Conservation (phyloP, 257 asterid species). For the Scutellaria minor region DNA sequence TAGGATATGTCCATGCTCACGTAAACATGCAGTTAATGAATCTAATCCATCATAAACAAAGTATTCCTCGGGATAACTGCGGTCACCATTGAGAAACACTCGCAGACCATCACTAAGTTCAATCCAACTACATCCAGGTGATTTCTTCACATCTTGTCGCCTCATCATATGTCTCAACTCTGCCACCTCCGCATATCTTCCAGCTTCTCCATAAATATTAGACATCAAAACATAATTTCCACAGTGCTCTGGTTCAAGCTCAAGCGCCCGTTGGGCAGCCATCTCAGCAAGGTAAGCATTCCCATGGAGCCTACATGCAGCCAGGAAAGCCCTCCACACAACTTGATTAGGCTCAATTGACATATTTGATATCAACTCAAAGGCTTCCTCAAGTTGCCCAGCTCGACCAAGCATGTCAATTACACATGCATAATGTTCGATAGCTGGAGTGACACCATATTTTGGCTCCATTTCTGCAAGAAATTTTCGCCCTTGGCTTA, state of each 20-base stretch:
- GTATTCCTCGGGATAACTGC: slow-evolving; percentile 55
- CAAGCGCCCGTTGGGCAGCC: slow-evolving; percentile 59
- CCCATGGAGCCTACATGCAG: slow-evolving; percentile 80
- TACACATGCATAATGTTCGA: slow-evolving; percentile 79
- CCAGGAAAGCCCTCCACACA: slow-evolving; percentile 79
- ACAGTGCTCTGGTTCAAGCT: slow-evolving; percentile 74
- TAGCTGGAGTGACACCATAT: slow-evolving; percentile 60
- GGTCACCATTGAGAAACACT: slow-evolving; percentile 64
- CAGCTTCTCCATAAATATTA: slow-evolving; percentile 75
- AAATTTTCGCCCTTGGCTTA: slow-evolving; percentile 58
- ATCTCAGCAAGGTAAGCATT: slow-evolving; percentile 64
- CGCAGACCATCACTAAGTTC: slow-evolving; percentile 69
- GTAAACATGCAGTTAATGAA: slow-evolving; percentile 58
- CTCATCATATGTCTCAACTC: slow-evolving; percentile 74
- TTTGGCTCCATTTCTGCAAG: slow-evolving; percentile 60
- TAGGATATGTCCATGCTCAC: slow-evolving; percentile 46
- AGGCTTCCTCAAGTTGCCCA: slow-evolving; percentile 71
- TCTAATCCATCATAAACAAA: slow-evolving; percentile 55
- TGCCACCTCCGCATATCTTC: slow-evolving; percentile 69
- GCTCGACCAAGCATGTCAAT: slow-evolving; percentile 93
- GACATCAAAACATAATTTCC: slow-evolving; percentile 82
- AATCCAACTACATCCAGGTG: slow-evolving; percentile 94
- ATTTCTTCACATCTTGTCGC: slow-evolving; percentile 75
- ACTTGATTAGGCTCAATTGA: slow-evolving; percentile 68
- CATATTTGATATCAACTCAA: slow-evolving; percentile 64